These are phyloP conservation scores for Lanmaoa rubissima DNA, from an alignment of 768 basidiomycete species.

Conservation along the genomic window DNA sequence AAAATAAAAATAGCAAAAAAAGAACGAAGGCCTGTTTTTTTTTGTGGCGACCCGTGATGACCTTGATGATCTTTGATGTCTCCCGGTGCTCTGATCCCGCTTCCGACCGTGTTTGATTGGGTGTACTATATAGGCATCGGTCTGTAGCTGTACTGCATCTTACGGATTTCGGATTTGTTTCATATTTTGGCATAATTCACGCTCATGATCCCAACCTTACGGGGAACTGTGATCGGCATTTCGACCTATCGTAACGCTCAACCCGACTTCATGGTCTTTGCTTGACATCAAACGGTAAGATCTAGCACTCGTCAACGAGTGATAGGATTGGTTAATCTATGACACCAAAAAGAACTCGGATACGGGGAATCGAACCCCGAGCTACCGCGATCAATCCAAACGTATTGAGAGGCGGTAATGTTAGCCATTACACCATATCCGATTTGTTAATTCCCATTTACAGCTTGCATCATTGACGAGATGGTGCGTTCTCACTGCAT, in stretches of 20 bases:
- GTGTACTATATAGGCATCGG: neutral
- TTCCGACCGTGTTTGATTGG: neutral
- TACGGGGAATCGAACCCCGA: constrained; percentile 39
- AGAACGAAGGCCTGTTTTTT: neutral
- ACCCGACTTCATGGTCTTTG: too few species aligned
- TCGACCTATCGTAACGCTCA: too few species aligned
- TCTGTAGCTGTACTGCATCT: neutral
- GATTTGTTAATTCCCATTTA: neutral
- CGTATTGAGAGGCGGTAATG: constrained; percentile 56
- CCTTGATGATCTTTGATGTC: neutral
- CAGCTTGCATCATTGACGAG: too few species aligned
- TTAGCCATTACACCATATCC: constrained; percentile 63
- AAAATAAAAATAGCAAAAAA: neutral
- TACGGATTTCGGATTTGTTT: neutral
- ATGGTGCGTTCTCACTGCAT: too few species aligned
- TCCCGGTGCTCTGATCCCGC: neutral
- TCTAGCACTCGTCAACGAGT: too few species aligned
- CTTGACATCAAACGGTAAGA: too few species aligned
- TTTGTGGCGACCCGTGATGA: neutral
- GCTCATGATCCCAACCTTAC: too few species aligned
- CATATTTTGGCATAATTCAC: too few species aligned
- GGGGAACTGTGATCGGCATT: neutral
- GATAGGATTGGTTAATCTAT: too few species aligned
- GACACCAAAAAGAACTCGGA: constrained; percentile 20
- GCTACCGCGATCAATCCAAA: constrained; percentile 31